phyloP scores from a whole-genome alignment of 805 yeast genomes.

The Candida mattraensis region DNA sequence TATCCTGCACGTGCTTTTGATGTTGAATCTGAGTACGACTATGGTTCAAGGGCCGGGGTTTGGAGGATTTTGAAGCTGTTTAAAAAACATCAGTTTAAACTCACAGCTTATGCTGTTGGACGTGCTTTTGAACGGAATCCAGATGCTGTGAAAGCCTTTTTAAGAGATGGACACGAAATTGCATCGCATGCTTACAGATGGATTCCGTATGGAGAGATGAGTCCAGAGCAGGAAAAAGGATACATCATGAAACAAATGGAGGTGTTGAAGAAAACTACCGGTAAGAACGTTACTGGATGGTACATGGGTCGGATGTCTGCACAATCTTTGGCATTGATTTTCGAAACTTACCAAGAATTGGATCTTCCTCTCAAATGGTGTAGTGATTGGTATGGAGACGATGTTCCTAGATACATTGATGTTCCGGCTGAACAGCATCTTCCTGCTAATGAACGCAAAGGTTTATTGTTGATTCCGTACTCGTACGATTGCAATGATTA shows the following conservation, averaged over 20 bases:
- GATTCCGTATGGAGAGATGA: slow-evolving; percentile 34
- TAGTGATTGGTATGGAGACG: slow-evolving; percentile 39
- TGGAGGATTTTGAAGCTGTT: slow-evolving; percentile 33
- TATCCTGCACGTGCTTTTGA: slow-evolving; percentile 16
- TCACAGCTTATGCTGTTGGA: slow-evolving; percentile 41
- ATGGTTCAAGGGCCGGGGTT: slow-evolving; percentile 20
- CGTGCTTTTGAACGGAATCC: slow-evolving; percentile 38
- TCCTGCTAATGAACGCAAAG: slow-evolving; percentile 22
- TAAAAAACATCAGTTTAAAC: slow-evolving; percentile 31
- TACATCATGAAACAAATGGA: slow-evolving; percentile 33
- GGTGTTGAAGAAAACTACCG: slow-evolving; percentile 33
- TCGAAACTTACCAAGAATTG: slow-evolving; percentile 35
- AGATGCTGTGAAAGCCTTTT: slow-evolving; percentile 35
- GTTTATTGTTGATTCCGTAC: slow-evolving; percentile 31
- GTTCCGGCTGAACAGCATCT: slow-evolving; percentile 29
- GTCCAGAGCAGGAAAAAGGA: slow-evolving; percentile 36
- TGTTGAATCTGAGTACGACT: slow-evolving; percentile 20
- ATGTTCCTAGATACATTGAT: slow-evolving; percentile 38
- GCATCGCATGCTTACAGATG: slow-evolving; percentile 41
- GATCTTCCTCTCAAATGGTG: slow-evolving; percentile 35
- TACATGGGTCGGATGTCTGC: slow-evolving; percentile 37
- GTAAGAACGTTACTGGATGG: slow-evolving; percentile 37
- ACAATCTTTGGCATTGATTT: slow-evolving; percentile 34
- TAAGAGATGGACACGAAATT: slow-evolving; percentile 39
- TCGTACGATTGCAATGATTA: slow-evolving; percentile 30